Evolutionary conservation across 495 filamentous ascomycete species (phyloP).

Genomic region (Zalerion maritima): DNA sequence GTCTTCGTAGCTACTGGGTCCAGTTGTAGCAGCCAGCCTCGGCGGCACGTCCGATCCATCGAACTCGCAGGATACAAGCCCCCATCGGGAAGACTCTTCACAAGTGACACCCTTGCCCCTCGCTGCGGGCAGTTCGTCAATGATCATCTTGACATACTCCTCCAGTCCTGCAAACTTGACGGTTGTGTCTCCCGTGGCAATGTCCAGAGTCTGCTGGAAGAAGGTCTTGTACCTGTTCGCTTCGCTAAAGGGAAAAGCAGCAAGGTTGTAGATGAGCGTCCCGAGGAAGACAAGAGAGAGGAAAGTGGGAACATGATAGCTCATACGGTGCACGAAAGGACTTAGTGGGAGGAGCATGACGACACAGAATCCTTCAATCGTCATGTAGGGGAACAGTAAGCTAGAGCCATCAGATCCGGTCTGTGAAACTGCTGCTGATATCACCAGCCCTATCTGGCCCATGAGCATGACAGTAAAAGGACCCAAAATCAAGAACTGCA

Average conservation of each 20-base stretch:
- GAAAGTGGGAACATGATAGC: constrained; percentile 65
- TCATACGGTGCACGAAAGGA: constrained; percentile 78
- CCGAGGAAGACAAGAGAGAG: constrained; percentile 57
- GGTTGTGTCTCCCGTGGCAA: constrained; percentile 53
- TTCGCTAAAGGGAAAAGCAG: constrained; percentile 76
- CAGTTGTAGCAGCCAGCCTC: constrained; percentile 30
- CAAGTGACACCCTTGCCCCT: constrained; percentile 46
- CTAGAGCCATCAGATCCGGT: constrained; percentile 67
- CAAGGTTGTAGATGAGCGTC: constrained; percentile 75
- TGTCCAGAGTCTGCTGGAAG: constrained; percentile 70
- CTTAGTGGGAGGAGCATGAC: constrained; percentile 63
- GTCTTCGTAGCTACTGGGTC: constrained; percentile 29
- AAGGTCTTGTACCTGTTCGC: constrained; percentile 69
- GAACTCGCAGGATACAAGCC: constrained; percentile 56
- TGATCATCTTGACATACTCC: constrained; percentile 52
- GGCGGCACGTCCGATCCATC: constrained; percentile 42
- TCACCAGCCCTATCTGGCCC: constrained; percentile 59
- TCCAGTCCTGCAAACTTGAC: constrained; percentile 60
- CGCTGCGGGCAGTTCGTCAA: constrained; percentile 56
- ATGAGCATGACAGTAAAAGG: constrained; percentile 63
- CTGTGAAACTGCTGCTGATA: constrained; percentile 57
- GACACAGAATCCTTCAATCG: constrained; percentile 49
- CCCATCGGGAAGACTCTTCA: constrained; percentile 16
- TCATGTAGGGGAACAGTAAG: constrained; percentile 52
- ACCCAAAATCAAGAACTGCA: constrained; percentile 68